Conservation (phyloP, 1,284 basidiomycete genomes). For the Leccinum pachyderme region DNA sequence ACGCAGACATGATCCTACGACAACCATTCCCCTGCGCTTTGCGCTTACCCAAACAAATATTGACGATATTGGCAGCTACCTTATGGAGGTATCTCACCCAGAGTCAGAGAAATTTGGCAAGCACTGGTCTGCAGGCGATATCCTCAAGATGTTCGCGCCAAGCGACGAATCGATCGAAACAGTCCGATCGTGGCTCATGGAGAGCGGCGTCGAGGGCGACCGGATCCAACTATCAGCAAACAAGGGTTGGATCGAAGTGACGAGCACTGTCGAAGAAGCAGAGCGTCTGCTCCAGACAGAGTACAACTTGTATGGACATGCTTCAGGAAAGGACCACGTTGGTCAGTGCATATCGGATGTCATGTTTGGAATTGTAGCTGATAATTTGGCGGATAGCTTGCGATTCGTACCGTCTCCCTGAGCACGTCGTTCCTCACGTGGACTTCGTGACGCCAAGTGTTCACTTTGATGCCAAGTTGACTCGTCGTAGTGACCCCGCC, state of each 20-base stretch:
- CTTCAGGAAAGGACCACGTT: slow-evolving; percentile 38
- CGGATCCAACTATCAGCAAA: slow-evolving; percentile 34
- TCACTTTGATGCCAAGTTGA: slow-evolving; percentile 27
- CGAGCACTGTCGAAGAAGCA: slow-evolving; percentile 39
- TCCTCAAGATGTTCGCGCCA: slow-evolving; percentile 36
- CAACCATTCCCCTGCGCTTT: slow-evolving; percentile 36
- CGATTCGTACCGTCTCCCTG: slow-evolving; percentile 27
- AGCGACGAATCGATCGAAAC: slow-evolving; percentile 32
- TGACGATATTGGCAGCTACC: slow-evolving; percentile 35
- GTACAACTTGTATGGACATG: slow-evolving; percentile 37
- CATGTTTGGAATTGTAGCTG: slow-evolving; percentile 12
- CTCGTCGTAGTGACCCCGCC: slow-evolving; percentile 11
- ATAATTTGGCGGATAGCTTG: slow-evolving; percentile 22
- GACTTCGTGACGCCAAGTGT: slow-evolving; percentile 28
- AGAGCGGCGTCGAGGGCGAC: slow-evolving; percentile 32
- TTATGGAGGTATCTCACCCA: slow-evolving; percentile 44
- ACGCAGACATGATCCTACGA: slow-evolving; percentile 25
- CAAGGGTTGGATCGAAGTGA: slow-evolving; percentile 44
- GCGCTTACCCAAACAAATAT: slow-evolving; percentile 43
- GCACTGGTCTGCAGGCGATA: slow-evolving; percentile 40
- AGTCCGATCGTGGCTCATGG: slow-evolving; percentile 40
- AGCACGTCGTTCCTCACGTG: slow-evolving; percentile 27
- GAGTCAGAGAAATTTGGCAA: slow-evolving; percentile 41
- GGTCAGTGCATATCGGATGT: slow-evolving; percentile 27
- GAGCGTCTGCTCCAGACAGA: slow-evolving; percentile 33